Percentiles rank a stretch among this genome's conserved stretches.
These are phyloP conservation scores for Melaleuca quinquenervia DNA, from an alignment of 345 rosid species.

Conservation along the genomic window DNA sequence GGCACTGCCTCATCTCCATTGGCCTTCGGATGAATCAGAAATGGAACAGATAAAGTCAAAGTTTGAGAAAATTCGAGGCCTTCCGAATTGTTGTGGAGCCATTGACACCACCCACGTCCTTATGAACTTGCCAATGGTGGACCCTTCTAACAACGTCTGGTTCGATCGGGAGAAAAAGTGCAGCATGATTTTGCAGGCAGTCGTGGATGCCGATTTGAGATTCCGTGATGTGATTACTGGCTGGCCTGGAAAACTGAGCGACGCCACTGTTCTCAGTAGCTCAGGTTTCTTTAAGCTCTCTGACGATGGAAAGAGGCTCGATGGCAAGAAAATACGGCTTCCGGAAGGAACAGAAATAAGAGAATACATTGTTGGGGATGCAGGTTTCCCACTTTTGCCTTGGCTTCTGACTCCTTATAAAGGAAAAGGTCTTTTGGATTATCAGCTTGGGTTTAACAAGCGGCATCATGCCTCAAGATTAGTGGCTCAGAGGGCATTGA, in stretches of 20 bases:
- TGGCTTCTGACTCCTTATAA: slow-evolving; percentile 42
- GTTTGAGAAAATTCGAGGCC: slow-evolving; percentile 46
- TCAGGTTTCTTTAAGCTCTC: slow-evolving; percentile 37
- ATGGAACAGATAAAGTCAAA: slow-evolving; percentile 35
- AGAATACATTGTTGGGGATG: slow-evolving; percentile 51
- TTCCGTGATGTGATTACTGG: slow-evolving; percentile 54
- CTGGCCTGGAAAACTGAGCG: slow-evolving; percentile 58
- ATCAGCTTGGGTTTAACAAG: slow-evolving; percentile 28
- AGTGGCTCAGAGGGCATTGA: slow-evolving; percentile 41
- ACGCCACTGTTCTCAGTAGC: slow-evolving; percentile 24
- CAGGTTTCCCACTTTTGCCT: slow-evolving; percentile 45
- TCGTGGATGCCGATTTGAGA: slow-evolving; percentile 51
- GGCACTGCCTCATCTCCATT: slow-evolving; percentile 39
- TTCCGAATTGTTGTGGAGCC: slow-evolving; percentile 57
- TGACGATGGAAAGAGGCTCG: slow-evolving; percentile 34
- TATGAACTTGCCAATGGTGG: slow-evolving; percentile 41
- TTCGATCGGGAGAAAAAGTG: slow-evolving; percentile 51
- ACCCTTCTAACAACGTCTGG: slow-evolving; percentile 32
- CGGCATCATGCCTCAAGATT: slow-evolving; percentile 27
- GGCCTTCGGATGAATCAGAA: slow-evolving; percentile 48
- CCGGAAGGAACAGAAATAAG: slow-evolving; percentile 36
- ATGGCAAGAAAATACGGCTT: slow-evolving; percentile 22
- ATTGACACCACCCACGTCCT: slow-evolving; percentile 43
- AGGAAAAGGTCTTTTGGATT: slow-evolving; percentile 24
- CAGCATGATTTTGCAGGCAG: slow-evolving; percentile 58